phyloP scores from a whole-genome alignment of 164 flowering plant species.

The Berberis vulgaris region DNA sequence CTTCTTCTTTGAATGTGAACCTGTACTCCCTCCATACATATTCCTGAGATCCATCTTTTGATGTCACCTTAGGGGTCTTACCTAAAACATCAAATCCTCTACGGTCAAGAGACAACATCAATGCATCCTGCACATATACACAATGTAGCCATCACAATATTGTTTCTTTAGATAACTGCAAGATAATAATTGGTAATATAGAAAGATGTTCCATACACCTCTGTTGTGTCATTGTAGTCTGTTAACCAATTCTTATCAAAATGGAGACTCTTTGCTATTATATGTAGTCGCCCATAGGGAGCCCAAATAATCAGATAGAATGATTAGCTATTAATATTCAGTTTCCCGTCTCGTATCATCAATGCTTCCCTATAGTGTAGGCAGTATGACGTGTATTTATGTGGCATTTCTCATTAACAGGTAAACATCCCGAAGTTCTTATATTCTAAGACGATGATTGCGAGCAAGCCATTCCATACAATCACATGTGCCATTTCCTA shows the following conservation, averaged over 20 bases:
- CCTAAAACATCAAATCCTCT: conserved; percentile 78
- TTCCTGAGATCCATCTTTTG: conserved; percentile 30
- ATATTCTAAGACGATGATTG: too few relatives aligned
- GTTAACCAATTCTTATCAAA: too few relatives aligned
- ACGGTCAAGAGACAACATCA: conserved; percentile 54
- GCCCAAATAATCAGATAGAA: too few relatives aligned
- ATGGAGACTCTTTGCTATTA: too few relatives aligned
- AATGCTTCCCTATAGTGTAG: too few relatives aligned
- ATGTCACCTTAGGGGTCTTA: conserved; percentile 31
- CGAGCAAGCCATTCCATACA: not conserved
- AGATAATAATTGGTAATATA: not conserved
- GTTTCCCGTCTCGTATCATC: too few relatives aligned
- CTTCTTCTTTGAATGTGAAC: conserved; percentile 57
- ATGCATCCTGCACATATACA: conserved; percentile 53
- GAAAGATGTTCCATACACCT: not conserved
- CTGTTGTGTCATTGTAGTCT: not conserved
- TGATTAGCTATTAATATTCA: too few relatives aligned
- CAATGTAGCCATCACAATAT: not conserved
- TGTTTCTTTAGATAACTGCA: not conserved
- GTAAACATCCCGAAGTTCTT: too few relatives aligned
- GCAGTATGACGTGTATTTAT: too few relatives aligned
- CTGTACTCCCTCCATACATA: conserved; percentile 68
- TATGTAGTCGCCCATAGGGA: too few relatives aligned
- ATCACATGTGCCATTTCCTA: not conserved
- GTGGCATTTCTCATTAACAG: too few relatives aligned